Evolutionary conservation across 192 early-diverging fungal species (phyloP).

Genomic region (Paraglomus brasilianum): DNA sequence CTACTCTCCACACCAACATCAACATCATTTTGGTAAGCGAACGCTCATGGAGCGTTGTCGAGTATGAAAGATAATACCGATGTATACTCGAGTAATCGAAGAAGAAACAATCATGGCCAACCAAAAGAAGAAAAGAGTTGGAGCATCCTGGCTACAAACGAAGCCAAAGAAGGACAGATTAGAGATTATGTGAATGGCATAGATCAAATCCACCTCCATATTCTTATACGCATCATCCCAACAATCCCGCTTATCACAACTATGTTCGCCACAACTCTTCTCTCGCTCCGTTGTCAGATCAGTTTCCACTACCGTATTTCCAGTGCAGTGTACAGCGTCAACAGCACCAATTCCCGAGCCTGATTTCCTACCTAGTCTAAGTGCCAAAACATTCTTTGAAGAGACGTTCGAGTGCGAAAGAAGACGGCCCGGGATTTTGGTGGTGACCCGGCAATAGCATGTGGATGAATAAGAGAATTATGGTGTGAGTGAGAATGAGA

Average conservation of each 20-base stretch:
- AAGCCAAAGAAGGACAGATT: not conserved
- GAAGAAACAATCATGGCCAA: not conserved
- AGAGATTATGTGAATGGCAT: not conserved
- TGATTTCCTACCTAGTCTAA: not conserved
- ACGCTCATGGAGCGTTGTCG: slow-evolving; percentile 16
- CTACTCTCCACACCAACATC: not conserved
- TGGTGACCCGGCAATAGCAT: not conserved
- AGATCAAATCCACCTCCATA: not conserved
- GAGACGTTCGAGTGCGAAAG: slow-evolving; percentile 1
- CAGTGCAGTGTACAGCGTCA: not conserved
- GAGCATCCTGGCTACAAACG: not conserved
- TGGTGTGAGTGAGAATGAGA: not conserved
- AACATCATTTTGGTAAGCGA: not conserved
- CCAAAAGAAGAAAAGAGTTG: not conserved
- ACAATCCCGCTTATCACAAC: not conserved
- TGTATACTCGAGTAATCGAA: not conserved
- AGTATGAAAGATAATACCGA: not conserved
- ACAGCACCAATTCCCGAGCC: slow-evolving; percentile 1
- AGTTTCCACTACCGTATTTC: too few relatives aligned
- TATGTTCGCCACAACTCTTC: not conserved
- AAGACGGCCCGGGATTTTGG: not conserved
- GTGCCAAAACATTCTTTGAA: not conserved
- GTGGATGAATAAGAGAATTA: not conserved
- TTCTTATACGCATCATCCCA: not conserved
- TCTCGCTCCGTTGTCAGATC: too few relatives aligned